A percentile compares a stretch with the other conserved stretches of the same genome.
These are phyloP conservation scores for Ophiostoma populinum DNA, from an alignment of 2,329 filamentous ascomycete genomes.

Conservation along the genomic window DNA sequence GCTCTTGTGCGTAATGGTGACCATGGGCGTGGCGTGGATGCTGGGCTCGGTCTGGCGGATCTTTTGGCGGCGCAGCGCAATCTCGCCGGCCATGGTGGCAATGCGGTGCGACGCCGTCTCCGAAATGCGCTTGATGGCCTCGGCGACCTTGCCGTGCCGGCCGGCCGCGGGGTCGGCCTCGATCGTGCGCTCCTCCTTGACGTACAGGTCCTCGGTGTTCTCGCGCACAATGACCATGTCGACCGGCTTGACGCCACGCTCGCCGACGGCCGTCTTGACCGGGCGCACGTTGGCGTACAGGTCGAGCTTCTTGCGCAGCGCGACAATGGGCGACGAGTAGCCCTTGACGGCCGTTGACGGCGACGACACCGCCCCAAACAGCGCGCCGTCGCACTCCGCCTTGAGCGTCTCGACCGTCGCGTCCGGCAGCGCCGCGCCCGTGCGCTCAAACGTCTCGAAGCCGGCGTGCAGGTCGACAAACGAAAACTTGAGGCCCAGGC, in stretches of 20 bases:
- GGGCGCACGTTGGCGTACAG: conserved; percentile 96
- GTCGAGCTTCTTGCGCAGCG: conserved; percentile 83
- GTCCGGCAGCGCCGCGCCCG: conserved; percentile 74
- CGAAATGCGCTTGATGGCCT: conserved; percentile 95
- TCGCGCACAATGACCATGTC: conserved; percentile 97
- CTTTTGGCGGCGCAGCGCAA: conserved; percentile 72
- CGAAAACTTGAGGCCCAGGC: conserved; percentile 81
- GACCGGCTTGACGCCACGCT: conserved; percentile 49
- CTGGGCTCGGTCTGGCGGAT: conserved; percentile 44
- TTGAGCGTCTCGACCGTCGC: conserved; percentile 79
- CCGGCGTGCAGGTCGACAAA: conserved; percentile 88
- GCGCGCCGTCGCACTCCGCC: conserved; percentile 82
- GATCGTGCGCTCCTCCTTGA: conserved; percentile 86
- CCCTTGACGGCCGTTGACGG: conserved; percentile 79
- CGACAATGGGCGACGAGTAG: conserved; percentile 93
- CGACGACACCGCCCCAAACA: conserved; percentile 92
- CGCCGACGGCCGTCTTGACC: conserved; percentile 64
- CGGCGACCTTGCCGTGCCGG: conserved; percentile 62
- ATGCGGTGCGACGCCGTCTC: conserved; percentile 74
- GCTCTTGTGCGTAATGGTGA: conserved; percentile 96
- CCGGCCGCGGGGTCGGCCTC: conserved; percentile 33
- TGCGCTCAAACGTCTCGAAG: conserved; percentile 83
- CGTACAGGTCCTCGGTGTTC: conserved; percentile 96
- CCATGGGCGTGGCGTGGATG: conserved; percentile 53
- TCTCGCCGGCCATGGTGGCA: conserved; percentile 83